Evolutionary conservation across 2,329 filamentous ascomycete species (phyloP), one percentile per base, ranked within the genome.

Genomic region (Neocucurbitaria cava): DNA sequence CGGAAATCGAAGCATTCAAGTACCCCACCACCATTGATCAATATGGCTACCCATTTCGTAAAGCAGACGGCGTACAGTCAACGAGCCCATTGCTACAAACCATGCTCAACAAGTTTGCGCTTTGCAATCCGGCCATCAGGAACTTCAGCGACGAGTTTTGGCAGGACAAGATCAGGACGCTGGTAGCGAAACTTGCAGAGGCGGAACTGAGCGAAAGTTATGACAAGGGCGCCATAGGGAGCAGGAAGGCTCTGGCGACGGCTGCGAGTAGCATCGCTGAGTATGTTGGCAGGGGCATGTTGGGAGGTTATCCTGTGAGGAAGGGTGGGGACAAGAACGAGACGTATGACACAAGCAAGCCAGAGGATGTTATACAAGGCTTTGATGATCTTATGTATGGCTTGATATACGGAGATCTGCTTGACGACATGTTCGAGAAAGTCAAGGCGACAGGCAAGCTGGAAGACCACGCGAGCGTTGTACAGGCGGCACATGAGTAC

Each of bases 161-260:
- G 74, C 65, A 73, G 52, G 69, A 63, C 81, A 85, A 65, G 78
- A 62, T 75, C 20, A 61, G 65, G 47, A 56, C 64, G 13, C 59
- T 77, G 38, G 64, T 77, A 4, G 66, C 64, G 45, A 71, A 71
- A 46, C 62, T 94, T 49, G 87, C 83, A 8, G 82, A 87, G 28
- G 89, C 86, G 1, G 86, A 91, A 46, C 78, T 94, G 28, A 92
- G 89, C 1, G 90, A 94, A 73, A 92, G 89, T 70, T 94, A 92
- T 67, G 90, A 94, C 72, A 92, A 92, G 74, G 90, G 89, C 13
- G 82, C 86, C 0, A 76, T 94, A 61, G 90, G 90, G 0, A 87
- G 87, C 54, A 82, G 90, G 46, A 92, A 92, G 77, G 90, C 88
- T 18, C 76, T 94, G 44, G 85, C 90, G 0, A 91, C 90, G 6